Base-by-base conservation (phyloP, 2,329 filamentous ascomycete species). In the Penicillium brevicompactum region DNA sequence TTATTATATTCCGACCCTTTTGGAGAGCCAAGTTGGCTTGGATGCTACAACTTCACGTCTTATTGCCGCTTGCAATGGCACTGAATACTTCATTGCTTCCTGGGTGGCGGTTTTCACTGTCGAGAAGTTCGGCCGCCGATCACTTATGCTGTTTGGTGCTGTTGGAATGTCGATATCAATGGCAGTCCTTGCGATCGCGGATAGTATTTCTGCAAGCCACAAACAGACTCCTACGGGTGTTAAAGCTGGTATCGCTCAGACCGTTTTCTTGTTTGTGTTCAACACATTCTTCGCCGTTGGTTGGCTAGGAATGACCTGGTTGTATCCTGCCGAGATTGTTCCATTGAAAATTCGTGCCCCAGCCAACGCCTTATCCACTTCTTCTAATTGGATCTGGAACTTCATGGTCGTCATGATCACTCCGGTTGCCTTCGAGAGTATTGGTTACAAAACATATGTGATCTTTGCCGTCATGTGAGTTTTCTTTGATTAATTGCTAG, bases 61-160 rank as follows among this genome's bases (percentile, higher is more conserved):
- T 5, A 67, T 82, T 11, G 74, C 79, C n/a, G 80, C 78, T 3
- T 72, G 70, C 57, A 80, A 80, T 61, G 79, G 78, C 10, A 81
- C 78, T 1, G 78, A 80, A 49, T 81, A 81, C 64, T 80, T 81
- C 55, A 38, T 78, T 10, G 77, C 78, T 5, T 79, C 77, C 1
- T 77, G 72, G 69, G 70, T 81, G 31, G 73, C 78, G 7, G 72
- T 81, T 22, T 78, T 78, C 56, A 74, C 74, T 4, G 75, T 81
- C 48, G 78, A 81, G 59, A 76, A 71, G 51, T 68, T 79, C 44
- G 78, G 78, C 14, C 75, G 88, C 27, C 81, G 88, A 16, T 83
- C 84, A 67, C 80, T 91, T 54, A 90, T 91, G 86, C 74, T 91
- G 7, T 84, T 88, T 61, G 87, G 87, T 46, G 83, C 84, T 0